These are phyloP conservation scores for Metschnikowia aberdeeniae DNA, from an alignment of 805 yeast genomes.

Conservation along the genomic window DNA sequence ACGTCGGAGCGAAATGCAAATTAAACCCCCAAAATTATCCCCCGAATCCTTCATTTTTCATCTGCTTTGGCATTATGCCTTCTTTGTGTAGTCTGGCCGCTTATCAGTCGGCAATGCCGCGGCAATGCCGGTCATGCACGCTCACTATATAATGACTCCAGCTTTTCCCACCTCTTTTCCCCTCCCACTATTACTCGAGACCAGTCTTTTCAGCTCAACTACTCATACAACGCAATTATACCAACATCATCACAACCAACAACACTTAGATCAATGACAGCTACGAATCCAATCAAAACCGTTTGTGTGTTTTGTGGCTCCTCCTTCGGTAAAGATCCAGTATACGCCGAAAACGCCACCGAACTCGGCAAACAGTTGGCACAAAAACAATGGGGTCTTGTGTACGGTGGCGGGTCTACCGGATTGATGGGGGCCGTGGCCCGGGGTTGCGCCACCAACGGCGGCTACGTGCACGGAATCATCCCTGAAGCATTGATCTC, in stretches of 20 bases:
- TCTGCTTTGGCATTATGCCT: too few relatives aligned
- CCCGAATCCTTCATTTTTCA: too few relatives aligned
- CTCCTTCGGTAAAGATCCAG: conserved; percentile 56
- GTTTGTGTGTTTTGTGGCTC: conserved; percentile 89
- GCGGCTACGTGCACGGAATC: conserved; percentile 76
- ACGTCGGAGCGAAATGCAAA: too few relatives aligned
- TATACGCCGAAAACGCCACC: conserved; percentile 51
- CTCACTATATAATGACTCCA: neutral
- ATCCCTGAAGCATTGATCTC: conserved; percentile 81
- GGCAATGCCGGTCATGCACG: conserved; percentile 7
- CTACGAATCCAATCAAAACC: conserved; percentile 32
- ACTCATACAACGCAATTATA: too few relatives aligned
- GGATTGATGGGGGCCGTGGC: conserved; percentile 81
- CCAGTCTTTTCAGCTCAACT: neutral
- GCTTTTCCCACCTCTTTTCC: neutral
- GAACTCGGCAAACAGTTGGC: conserved; percentile 60
- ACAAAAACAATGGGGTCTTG: conserved; percentile 61
- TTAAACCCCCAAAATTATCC: too few relatives aligned
- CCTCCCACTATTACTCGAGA: neutral
- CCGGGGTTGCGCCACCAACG: conserved; percentile 50
- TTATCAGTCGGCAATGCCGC: conserved; percentile 10
- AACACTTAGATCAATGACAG: conserved; percentile 18
- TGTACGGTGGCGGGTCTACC: conserved; percentile 88
- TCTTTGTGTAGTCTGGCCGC: neutral
- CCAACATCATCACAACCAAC: neutral